Conservation (phyloP, 2,329 filamentous ascomycete genomes). For the Chrysosporium queenslandicum region DNA sequence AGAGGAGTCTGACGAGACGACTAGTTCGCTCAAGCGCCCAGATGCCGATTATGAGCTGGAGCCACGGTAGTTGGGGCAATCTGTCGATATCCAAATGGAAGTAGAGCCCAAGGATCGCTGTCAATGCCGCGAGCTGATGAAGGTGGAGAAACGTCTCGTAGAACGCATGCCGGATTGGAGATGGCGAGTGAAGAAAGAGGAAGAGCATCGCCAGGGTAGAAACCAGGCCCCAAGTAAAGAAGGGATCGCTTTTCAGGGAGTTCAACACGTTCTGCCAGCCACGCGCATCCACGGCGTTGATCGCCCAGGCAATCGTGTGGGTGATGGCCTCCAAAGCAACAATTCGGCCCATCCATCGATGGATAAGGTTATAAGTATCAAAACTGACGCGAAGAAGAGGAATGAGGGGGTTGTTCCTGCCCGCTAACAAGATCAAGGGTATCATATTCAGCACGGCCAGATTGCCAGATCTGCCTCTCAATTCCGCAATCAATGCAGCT, state of each 20-base stretch:
- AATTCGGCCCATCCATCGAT: conserved; percentile 72
- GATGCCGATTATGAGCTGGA: conserved; percentile 28
- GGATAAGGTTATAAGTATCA: conserved; percentile 88
- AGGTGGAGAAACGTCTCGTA: conserved; percentile 41
- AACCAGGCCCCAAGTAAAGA: conserved; percentile 39
- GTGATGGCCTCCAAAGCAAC: conserved; percentile 60
- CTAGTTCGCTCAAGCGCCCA: conserved; percentile 38
- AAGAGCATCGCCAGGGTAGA: conserved; percentile 35
- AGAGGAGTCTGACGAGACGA: conserved; percentile 42
- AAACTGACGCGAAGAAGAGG: conserved; percentile 74
- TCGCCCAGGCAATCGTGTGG: conserved; percentile 66
- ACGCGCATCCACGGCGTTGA: conserved; percentile 58
- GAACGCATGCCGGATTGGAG: conserved; percentile 37
- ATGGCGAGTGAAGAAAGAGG: conserved; percentile 37
- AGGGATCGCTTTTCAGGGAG: conserved; percentile 30
- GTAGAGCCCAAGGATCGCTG: conserved; percentile 38
- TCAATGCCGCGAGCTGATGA: conserved; percentile 37
- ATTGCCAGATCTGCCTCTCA: conserved; percentile 75
- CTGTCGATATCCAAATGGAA: conserved; percentile 35
- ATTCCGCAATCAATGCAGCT: conserved; percentile 59
- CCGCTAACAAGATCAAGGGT: conserved; percentile 76
- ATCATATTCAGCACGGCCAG: conserved; percentile 85
- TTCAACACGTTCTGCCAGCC: conserved; percentile 47
- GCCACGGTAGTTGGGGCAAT: conserved; percentile 35
- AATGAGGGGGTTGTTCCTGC: conserved; percentile 90